phyloP scores from a whole-genome alignment of 176 grass and related monocot species.

The Alloteropsis semialata region DNA sequence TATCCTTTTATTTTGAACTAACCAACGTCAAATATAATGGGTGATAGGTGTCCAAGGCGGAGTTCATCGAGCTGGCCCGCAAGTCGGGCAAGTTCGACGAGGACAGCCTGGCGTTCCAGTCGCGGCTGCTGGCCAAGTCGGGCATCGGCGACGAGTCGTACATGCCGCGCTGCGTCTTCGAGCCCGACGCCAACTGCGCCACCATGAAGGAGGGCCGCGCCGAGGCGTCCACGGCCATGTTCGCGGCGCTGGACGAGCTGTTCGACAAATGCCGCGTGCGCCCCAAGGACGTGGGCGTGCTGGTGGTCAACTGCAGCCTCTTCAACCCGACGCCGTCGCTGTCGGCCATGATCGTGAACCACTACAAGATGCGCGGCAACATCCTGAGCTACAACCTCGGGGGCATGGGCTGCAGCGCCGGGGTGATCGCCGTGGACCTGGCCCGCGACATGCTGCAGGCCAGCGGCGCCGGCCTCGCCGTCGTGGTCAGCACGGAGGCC shows the following conservation, averaged over 20 bases:
- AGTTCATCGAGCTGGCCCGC: constrained; percentile 78
- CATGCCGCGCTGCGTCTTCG: constrained; percentile 74
- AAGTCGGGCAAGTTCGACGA: constrained; percentile 95
- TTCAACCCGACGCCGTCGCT: constrained; percentile 97
- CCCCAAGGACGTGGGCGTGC: constrained; percentile 85
- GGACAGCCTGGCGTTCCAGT: constrained; percentile 92
- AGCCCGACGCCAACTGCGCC: constrained; percentile 69
- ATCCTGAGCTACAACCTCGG: constrained; percentile 99
- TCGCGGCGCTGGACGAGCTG: constrained; percentile 89
- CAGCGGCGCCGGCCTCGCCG: constrained; percentile 68
- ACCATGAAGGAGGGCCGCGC: constrained; percentile 97
- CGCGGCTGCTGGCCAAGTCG: constrained; percentile 74
- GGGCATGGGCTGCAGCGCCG: constrained; percentile 96
- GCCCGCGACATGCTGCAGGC: constrained; percentile 96
- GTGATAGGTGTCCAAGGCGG: constrained; percentile 62
- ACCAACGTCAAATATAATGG: not conserved
- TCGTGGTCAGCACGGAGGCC: constrained; percentile 87
- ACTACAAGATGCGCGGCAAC: constrained; percentile 99
- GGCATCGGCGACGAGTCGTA: constrained; percentile 95
- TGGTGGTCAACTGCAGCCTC: constrained; percentile 98
- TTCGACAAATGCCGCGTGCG: constrained; percentile 96
- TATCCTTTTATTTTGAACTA: too few relatives aligned
- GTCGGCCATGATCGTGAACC: constrained; percentile 98
- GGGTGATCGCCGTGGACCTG: constrained; percentile 78
- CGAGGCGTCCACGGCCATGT: constrained; percentile 79